These are phyloP conservation scores for Astrocystis sublimbata DNA, from an alignment of 495 filamentous ascomycete species.

Conservation along the genomic window DNA sequence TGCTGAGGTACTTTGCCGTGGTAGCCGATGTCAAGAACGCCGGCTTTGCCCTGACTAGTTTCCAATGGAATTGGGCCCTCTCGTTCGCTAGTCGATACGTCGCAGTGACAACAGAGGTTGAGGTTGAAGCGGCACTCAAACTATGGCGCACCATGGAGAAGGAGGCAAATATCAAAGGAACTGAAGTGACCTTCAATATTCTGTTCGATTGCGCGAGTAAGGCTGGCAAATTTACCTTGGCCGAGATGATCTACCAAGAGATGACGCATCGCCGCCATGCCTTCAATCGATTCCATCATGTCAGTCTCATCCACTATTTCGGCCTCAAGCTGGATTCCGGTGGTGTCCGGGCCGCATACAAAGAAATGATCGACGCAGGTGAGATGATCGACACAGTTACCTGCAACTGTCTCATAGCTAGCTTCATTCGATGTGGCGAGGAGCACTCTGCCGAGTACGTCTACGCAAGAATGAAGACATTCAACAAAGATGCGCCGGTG, in stretches of 20 bases:
- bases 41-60: constrained; percentile 60
- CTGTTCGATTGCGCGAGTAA: constrained; percentile 88
- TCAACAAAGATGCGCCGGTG: constrained; percentile 34
- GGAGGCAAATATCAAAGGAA: constrained; percentile 61
- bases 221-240: constrained; percentile 76
- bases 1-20: constrained; percentile 80
- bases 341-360: constrained; percentile 69
- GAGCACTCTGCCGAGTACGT: constrained; percentile 69
- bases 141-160: constrained; percentile 91
- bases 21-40: constrained; percentile 77
- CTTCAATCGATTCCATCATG: constrained; percentile 73
- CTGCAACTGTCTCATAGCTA: constrained; percentile 79
- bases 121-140: constrained; percentile 70
- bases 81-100: constrained; percentile 73
- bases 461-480: constrained; percentile 78
- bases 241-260: constrained; percentile 80
- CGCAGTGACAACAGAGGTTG: constrained; percentile 57
- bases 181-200: constrained; percentile 81
- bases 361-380: constrained; percentile 72
- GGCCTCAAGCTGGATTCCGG: constrained; percentile 69
- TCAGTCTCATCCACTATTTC: constrained; percentile 77
- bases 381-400: constrained; percentile 87
- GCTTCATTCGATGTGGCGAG: constrained; percentile 74
- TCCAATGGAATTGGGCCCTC: constrained; percentile 83
- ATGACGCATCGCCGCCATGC: constrained; percentile 66